Conservation (phyloP, 2,329 filamentous ascomycete genomes). For the Talaromyces islandicus region DNA sequence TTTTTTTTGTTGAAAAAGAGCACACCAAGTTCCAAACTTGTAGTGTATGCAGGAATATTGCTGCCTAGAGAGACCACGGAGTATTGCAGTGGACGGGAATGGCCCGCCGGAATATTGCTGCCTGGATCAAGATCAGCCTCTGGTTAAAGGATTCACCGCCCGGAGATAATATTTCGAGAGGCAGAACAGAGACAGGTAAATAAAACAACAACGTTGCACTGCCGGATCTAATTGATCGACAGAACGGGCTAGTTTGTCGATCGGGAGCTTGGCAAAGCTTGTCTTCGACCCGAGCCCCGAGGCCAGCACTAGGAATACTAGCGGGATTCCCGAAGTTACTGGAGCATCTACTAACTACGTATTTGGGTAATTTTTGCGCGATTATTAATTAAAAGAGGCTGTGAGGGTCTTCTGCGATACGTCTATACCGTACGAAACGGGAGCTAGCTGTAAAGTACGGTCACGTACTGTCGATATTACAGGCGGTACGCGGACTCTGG, state of each 20-base stretch:
- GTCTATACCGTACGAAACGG: not conserved
- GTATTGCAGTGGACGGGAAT: too few species aligned
- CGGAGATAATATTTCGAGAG: not conserved
- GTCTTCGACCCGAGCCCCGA: not conserved
- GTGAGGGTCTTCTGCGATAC: not conserved
- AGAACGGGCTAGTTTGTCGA: not conserved
- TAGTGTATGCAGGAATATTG: not conserved
- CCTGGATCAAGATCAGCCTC: not conserved
- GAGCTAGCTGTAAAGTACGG: not conserved
- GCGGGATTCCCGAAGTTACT: too few species aligned
- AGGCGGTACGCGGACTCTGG: not conserved
- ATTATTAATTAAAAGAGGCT: not conserved
- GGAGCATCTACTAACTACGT: too few species aligned
- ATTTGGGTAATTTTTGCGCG: not conserved
- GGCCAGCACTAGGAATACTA: not conserved
- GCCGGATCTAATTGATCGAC: not conserved
- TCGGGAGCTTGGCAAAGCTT: constrained; percentile 1
- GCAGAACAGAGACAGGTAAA: not conserved
- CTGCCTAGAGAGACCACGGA: not conserved
- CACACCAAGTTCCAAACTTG: too few species aligned
- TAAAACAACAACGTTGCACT: not conserved
- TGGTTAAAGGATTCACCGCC: too few species aligned
- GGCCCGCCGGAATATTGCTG: not conserved
- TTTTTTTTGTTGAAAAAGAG: too few species aligned
- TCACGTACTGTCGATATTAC: not conserved